Base-by-base conservation (phyloP, 441 rosid genomes). In the Sinapis alba region DNA sequence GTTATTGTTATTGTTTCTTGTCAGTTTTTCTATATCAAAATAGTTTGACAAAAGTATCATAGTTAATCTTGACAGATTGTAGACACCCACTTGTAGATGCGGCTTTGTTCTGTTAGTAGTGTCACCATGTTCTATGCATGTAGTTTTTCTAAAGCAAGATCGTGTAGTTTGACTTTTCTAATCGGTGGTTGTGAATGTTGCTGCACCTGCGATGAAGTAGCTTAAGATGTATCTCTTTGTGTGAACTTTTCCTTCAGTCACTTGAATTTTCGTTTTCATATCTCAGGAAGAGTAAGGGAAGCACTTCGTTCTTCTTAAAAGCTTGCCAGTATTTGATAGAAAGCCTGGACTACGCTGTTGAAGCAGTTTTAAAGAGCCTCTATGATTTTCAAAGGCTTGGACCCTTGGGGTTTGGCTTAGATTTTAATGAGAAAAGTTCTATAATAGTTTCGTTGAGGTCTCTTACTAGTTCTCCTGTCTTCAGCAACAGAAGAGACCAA, bases 281-380 rank as follows among this genome's bases (percentile, higher is more conserved):
- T 73, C 54, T 72, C 88, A 95, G 98, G 89, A 83, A 78, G 83
- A 71, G 82, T 70, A 86, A 87, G 41, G 97, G 84, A 72, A 82
- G 71, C 75, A 81, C 83, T 59, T 78, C 86, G 38, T 86, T 92
- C 84, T 78, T 87, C 47, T 86, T 89, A 43, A 86, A 86, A 82
- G 77, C 86, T 78, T 85, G 86, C 64, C 81, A 80, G 56, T 65
- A 79, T 82, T 79, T 96, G 82, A 68, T 87, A 75, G 88, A 86
- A 65, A 80, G 89, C 82, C 76, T 96, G 82, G 86, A 85, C 75
- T 79, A 80, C 77, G 89, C 91, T 65, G 83, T 71, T 69, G 83
- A 65, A 77, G 34, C 82, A 73, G 78, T 93, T 80, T 65, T 65
- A 71, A 85, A 84, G 68, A 82, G 71, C 76, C 77, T 79, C 65